Evolutionary conservation across 176 grass and related monocot genomes (phyloP).

Genomic region (Tillandsia leiboldiana): DNA sequence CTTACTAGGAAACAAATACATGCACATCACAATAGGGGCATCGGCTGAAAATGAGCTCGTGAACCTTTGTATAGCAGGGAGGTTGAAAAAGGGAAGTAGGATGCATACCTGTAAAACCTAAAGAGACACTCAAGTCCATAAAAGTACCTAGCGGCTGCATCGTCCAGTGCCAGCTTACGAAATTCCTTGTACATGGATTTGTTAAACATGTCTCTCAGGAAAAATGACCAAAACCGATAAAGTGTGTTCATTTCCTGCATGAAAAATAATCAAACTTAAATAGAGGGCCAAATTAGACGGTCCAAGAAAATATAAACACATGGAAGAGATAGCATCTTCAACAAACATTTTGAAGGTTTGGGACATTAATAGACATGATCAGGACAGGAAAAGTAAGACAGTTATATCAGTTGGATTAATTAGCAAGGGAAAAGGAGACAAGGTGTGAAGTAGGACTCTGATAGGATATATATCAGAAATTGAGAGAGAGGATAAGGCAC

Average conservation of each 20-base stretch:
- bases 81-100: not conserved
- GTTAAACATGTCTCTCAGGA: slow-evolving; percentile 89
- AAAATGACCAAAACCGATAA: slow-evolving; percentile 98
- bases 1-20: slow-evolving; percentile 1
- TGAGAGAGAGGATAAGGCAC: not conserved
- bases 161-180: slow-evolving; percentile 70
- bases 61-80: not conserved
- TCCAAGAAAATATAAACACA: not conserved
- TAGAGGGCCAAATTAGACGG: not conserved
- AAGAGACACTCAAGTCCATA: slow-evolving; percentile 98
- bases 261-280: not conserved
- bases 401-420: no score
- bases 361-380: no score
- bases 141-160: slow-evolving; percentile 76
- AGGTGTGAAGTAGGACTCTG: no score
- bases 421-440: no score
- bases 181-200: slow-evolving; percentile 89
- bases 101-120: slow-evolving; percentile 91
- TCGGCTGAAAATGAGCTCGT: not conserved
- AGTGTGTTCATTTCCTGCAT: slow-evolving; percentile 98
- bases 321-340: not conserved
- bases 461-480: not conserved
- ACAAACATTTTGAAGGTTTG: not conserved
- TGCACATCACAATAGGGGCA: slow-evolving; percentile 1
- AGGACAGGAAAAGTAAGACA: no score